These are phyloP conservation scores for Schizochytrium sp. DNA, from an alignment of 108 stramenopile species.

Conservation along the genomic window DNA sequence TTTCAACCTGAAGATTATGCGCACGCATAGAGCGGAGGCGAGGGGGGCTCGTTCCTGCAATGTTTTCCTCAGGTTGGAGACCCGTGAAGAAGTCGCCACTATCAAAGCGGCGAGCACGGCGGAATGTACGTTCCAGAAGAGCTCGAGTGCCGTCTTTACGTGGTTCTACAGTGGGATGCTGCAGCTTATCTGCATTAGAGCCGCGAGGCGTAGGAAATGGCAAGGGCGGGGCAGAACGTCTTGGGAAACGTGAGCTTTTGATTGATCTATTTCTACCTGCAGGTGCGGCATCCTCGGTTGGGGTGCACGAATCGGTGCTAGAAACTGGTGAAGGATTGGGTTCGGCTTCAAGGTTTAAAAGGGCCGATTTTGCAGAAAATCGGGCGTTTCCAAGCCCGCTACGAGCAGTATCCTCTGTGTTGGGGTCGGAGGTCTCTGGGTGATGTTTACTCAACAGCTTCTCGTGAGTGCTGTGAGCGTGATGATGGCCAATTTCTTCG, in stretches of 20 bases:
- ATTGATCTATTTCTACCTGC: too few relatives aligned
- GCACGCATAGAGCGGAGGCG: conserved; percentile 21
- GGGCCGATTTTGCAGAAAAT: too few relatives aligned
- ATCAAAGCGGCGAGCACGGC: conserved; percentile 22
- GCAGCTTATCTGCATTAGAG: not conserved
- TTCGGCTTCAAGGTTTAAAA: too few relatives aligned
- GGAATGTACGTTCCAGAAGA: conserved; percentile 3
- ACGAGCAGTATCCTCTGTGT: not conserved
- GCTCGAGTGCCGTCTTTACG: not conserved
- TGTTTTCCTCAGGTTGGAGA: not conserved
- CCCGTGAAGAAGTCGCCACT: conserved; percentile 33
- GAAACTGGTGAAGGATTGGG: too few relatives aligned
- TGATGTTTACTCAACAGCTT: not conserved
- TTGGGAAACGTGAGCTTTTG: too few relatives aligned
- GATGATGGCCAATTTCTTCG: not conserved
- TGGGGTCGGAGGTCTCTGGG: not conserved
- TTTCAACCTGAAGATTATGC: not conserved
- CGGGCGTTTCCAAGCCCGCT: too few relatives aligned
- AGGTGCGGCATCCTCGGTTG: too few relatives aligned
- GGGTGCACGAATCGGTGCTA: too few relatives aligned
- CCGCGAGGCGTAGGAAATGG: conserved; percentile 18
- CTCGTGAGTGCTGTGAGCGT: conserved; percentile 4
- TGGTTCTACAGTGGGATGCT: not conserved
- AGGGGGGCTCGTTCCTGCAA: conserved; percentile 16
- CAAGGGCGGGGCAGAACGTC: not conserved